Evolutionary conservation across 108 stramenopile genomes (phyloP), one percentile per base, ranked within the genome.

Genomic region (Cyclotella cryptica): DNA sequence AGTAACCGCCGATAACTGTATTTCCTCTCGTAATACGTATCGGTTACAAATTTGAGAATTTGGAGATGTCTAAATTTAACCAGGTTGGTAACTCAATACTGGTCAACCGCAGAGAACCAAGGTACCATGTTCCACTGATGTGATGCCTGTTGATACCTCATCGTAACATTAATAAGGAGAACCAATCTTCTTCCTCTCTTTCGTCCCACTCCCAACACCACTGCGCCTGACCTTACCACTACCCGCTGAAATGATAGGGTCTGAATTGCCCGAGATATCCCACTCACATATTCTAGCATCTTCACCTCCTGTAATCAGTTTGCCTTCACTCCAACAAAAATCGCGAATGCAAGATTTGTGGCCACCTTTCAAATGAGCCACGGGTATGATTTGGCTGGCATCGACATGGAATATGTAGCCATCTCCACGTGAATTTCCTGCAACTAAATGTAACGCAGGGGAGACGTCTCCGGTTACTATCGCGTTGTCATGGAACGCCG

Each of bases 261-360:
- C 28, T 21, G 8, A 22, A 42, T 35, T 15, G 7, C 78, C 77
- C 10, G 51, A 69, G 29, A 72, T 58, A 69, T 86, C 85, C 94
- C 94, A 96, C 71, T 92, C 91, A 61, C 91, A 92, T 62, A 96
- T 58, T 68, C 94, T 82, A 26, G 94, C 92, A 85, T 96, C 94
- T 79, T 96, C 94, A 1, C 92, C 94, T 19, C 80, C 94, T 17
- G 94, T 93, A 12, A 92, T 73, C 69, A 95, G 79, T 44, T 69
- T 79, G 28, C 66, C 72, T 2, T 84, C 66, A 8, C 87, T 42
- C 57, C 81, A 75, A 49, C 65, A 65, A 84, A 92, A 96, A 40
- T 83, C 88, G 18, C 95, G 91, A 49, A 96, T 80, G 54, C 88
- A 89, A 54, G 91, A 92, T 62, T 79, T 73, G 60, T 96, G 95